Percentiles rank a stretch among this genome's conserved stretches.
Evolutionary conservation across 345 rosid genomes (phyloP).

Genomic region (Murraya koenigii): DNA sequence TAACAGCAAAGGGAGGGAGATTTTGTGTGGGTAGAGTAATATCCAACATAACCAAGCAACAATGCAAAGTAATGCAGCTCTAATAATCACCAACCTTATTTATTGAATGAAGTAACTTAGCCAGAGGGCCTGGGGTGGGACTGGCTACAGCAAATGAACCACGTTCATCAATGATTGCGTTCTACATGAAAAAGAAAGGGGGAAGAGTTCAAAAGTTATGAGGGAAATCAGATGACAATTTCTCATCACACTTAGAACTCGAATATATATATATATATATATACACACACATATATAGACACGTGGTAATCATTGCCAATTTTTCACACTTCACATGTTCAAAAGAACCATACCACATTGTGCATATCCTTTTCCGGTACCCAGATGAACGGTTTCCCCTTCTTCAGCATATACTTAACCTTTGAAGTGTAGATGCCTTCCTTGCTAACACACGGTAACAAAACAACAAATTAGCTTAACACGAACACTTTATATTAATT

Average conservation of each 20-base stretch:
- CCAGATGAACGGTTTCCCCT: constrained; percentile 83
- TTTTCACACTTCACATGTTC: neutral
- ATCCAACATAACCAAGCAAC: neutral
- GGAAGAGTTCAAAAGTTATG: neutral
- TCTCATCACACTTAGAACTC: neutral
- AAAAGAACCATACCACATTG: constrained; percentile 58
- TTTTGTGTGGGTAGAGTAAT: neutral
- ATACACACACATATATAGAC: neutral
- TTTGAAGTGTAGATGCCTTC: constrained; percentile 67
- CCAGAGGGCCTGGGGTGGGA: constrained; percentile 71
- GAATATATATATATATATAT: neutral
- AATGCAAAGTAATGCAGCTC: constrained; percentile 9
- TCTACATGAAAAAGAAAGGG: constrained; percentile 38
- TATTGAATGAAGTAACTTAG: constrained; percentile 47
- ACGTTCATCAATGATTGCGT: constrained; percentile 76
- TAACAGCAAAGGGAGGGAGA: neutral
- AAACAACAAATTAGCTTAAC: neutral
- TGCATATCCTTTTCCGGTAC: constrained; percentile 73
- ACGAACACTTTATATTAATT: neutral
- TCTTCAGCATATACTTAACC: constrained; percentile 65
- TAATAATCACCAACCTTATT: constrained; percentile 51
- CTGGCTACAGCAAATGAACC: constrained; percentile 68
- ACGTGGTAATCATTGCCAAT: neutral
- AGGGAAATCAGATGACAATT: neutral
- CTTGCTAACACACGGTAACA: constrained; percentile 37